These are phyloP conservation scores for Aspergillus chevalieri DNA, from an alignment of 2,329 filamentous ascomycete genomes.

Conservation along the genomic window DNA sequence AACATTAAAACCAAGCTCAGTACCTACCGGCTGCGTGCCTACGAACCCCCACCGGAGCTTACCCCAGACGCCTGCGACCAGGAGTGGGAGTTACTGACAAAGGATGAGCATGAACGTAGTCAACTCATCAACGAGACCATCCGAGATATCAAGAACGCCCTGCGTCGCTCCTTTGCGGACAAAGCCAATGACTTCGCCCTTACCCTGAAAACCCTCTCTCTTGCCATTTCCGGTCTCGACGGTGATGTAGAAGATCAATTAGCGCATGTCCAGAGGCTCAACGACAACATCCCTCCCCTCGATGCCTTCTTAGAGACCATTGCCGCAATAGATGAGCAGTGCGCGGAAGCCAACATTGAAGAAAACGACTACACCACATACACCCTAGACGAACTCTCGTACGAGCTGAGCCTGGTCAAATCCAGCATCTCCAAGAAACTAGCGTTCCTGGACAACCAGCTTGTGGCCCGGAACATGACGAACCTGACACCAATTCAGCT, in stretches of 20 bases:
- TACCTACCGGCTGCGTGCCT: conserved; percentile 85
- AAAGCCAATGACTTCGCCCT: conserved; percentile 98
- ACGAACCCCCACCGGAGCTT: conserved; percentile 80
- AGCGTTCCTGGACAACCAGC: conserved; percentile 94
- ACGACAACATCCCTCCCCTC: conserved; percentile 79
- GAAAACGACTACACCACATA: conserved; percentile 99
- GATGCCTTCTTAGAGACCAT: conserved; percentile 88
- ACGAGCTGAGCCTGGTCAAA: conserved; percentile 87
- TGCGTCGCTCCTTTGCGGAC: conserved; percentile 89
- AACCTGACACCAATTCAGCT: conserved; percentile 97
- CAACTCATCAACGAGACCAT: conserved; percentile 98
- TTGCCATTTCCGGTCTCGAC: conserved; percentile 93
- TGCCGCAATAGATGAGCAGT: conserved; percentile 77
- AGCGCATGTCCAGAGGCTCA: conserved; percentile 76
- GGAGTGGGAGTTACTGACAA: conserved; percentile 74
- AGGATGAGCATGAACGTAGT: conserved; percentile 78
- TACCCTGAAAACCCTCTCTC: conserved; percentile 86
- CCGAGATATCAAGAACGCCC: conserved; percentile 92
- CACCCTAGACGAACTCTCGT: conserved; percentile 91
- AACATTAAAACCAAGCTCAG: conserved; percentile 99
- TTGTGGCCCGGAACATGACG: conserved; percentile 97
- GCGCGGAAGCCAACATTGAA: conserved; percentile 93
- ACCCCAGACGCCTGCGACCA: conserved; percentile 74
- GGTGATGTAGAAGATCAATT: conserved; percentile 95
- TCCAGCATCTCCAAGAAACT: conserved; percentile 93